These are phyloP conservation scores for Dendrothele bispora DNA, from an alignment of 768 basidiomycete species.

Conservation along the genomic window DNA sequence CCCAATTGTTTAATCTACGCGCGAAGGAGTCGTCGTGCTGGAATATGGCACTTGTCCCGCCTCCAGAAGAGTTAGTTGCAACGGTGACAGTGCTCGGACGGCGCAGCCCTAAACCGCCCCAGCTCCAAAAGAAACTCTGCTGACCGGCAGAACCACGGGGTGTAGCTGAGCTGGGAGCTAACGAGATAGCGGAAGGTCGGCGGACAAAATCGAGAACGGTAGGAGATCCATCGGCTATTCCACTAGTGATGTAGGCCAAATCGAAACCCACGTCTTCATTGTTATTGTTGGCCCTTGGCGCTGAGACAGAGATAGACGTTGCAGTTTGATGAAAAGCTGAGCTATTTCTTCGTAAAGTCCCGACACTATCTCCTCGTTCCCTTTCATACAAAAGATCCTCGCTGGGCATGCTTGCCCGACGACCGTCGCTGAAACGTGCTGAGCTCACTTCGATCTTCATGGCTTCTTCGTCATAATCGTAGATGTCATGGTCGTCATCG, in stretches of 20 bases:
- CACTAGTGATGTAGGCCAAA: slow-evolving; percentile 6
- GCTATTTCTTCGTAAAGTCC: slow-evolving; percentile 59
- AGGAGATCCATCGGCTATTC: background rate
- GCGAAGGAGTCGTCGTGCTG: slow-evolving; percentile 41
- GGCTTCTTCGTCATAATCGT: slow-evolving; percentile 37
- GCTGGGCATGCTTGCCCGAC: slow-evolving; percentile 10
- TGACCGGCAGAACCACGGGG: background rate
- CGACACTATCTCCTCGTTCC: slow-evolving; percentile 57
- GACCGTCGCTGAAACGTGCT: slow-evolving; percentile 27
- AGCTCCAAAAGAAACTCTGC: background rate
- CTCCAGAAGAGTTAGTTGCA: background rate
- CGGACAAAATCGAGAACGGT: slow-evolving; percentile 24
- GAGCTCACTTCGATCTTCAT: slow-evolving; percentile 42
- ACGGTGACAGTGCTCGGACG: slow-evolving; percentile 45
- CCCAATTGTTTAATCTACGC: slow-evolving; percentile 38
- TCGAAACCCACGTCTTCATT: slow-evolving; percentile 4
- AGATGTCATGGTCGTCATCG: slow-evolving; percentile 44
- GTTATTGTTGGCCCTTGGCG: slow-evolving; percentile 8
- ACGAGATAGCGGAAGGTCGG: background rate
- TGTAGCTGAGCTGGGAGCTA: slow-evolving; percentile 8
- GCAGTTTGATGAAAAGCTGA: slow-evolving; percentile 61
- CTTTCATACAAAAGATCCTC: slow-evolving; percentile 22
- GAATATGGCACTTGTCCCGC: background rate
- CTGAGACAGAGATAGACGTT: slow-evolving; percentile 42
- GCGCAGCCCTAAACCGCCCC: slow-evolving; percentile 17